A percentile compares a stretch with the other conserved stretches of the same genome.
These are phyloP conservation scores for Colletotrichum sp. DNA, from an alignment of 2,329 filamentous ascomycete species.

Conservation along the genomic window DNA sequence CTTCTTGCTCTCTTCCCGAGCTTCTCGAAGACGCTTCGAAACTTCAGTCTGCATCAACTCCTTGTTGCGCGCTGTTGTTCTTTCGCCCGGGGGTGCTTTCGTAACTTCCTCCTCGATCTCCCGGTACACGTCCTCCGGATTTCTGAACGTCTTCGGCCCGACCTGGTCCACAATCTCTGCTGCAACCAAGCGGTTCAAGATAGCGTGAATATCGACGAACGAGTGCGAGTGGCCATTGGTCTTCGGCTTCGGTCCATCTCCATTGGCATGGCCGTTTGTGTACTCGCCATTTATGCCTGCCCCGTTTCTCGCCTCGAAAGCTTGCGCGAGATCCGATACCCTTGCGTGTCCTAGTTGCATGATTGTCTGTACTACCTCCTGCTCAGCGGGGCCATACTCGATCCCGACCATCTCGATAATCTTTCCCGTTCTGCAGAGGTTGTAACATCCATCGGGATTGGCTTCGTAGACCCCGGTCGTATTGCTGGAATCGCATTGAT, in stretches of 20 bases:
- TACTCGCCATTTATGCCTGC: constrained; percentile 23
- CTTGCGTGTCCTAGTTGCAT: constrained; percentile 79
- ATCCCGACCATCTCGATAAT: constrained; percentile 77
- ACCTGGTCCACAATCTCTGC: constrained; percentile 73
- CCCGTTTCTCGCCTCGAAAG: constrained; percentile 46
- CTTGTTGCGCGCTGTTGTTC: constrained; percentile 63
- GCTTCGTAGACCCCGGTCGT: constrained; percentile 81
- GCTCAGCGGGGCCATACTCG: constrained; percentile 76
- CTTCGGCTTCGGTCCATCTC: constrained; percentile 36
- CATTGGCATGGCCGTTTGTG: constrained; percentile 28
- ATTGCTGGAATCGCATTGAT: constrained; percentile 68
- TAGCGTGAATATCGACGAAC: constrained; percentile 52
- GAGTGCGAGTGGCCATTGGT: constrained; percentile 43
- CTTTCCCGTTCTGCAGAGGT: constrained; percentile 80
- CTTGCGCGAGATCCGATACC: constrained; percentile 71
- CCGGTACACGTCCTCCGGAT: constrained; percentile 63
- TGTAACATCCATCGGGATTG: constrained; percentile 81
- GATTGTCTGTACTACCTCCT: constrained; percentile 75
- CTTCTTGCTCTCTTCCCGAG: constrained; percentile 55
- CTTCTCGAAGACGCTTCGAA: constrained; percentile 54
- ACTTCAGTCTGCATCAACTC: constrained; percentile 64
- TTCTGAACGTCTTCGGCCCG: constrained; percentile 59
- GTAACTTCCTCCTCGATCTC: constrained; percentile 69
- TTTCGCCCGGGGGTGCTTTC: constrained; percentile 48
- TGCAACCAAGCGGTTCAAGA: constrained; percentile 61